Evolutionary conservation across 2,329 filamentous ascomycete genomes (phyloP), one percentile per base, ranked within the genome.

Genomic region (Ophiosphaerella korrae): DNA sequence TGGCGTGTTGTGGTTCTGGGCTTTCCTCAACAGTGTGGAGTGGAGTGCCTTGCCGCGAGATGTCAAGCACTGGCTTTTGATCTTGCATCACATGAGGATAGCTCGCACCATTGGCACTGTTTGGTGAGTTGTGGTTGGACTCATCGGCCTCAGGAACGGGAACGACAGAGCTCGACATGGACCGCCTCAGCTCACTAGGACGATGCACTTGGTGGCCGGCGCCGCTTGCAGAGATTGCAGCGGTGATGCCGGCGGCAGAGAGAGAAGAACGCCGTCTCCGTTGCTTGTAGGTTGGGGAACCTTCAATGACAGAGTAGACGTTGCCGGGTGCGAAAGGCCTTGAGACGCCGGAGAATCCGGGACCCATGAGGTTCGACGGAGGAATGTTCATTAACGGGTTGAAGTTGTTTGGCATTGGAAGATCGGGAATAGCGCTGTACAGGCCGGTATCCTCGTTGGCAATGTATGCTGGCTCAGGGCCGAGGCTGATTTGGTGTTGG

Each of bases 251-350:
- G 11, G 90, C 88, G 21, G 93, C 88, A 21, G 93, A 92, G 57
- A 97, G 91, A 36, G 93, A 97, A 32, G 94, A 97, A 57, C 94
- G 89, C 62, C 94, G 87, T 74, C 94, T 85, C 66, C 94, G 86
- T 80, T 97, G 94, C 84, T 99, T 99, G 80, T 99, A 99, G 33
- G 94, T 97, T 11, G 94, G 94, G 24, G 94, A 99, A 42, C 94
- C 94, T 78, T 99, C 94, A 70, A 97, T 94, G 42, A 96, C 92
- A 42, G 91, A 93, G 80, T 96, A 97, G 63, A 94, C 89, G 72
- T 91, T 96, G 74, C 88, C 88, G 45, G 81, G 79, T 62, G 90
- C 90, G 53, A 82, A 85, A 34, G 82, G 79, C 59, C 87, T 81
- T 23, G 84, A 80, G 29, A 87, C 84, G 39, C 89, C 86, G 23